Base-by-base conservation (phyloP, 805 yeast genomes). In the Debaryomyces prosopidis region DNA sequence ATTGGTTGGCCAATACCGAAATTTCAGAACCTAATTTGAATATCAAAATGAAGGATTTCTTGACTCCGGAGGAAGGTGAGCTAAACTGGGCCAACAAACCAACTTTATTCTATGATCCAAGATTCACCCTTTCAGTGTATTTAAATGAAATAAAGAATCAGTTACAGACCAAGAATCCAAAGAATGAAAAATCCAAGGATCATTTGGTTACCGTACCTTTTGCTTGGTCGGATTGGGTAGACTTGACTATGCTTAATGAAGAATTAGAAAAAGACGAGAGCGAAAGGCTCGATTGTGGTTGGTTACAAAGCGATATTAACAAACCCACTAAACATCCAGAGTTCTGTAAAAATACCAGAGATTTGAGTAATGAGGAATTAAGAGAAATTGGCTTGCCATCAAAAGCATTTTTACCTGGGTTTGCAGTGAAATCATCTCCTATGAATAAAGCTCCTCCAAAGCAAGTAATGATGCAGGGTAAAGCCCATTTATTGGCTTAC, bases 141-240 rank as follows among this genome's bases (percentile, higher is more conserved):
- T 47, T 79, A 31, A 59, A 71, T 45, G 65, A 76, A 44, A 63
- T 81, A 15, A 58, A 55, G 39, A 44, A 57, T 27, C 65, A 55
- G 33, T 32, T 54, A 17, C n/a, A 49, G 27, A 37, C 50, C 2
- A 43, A 52, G n/a, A 48, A 54, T 14, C 48, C 46, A 5, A 39
- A 46, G 14, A 50, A 51, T 14, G 44, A 43, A 19, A 56, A 50
- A 37, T 26, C 41, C 23, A 39, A 48, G 41, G 57, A 52, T 44
- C 43, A 49, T 37, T 34, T 43, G 23, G 39, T 55, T 20, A 16
- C 49, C 31, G 43, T 58, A 42, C 55, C 63, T 31, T 76, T 76
- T 48, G 67, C 74, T 39, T 76, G 81, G 81, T 65, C 69, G 15
- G 81, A 76, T 48, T 76, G 80, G 80, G 71, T 70, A 2, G 79